Evolutionary conservation across 192 early-diverging fungal species (phyloP).

Genomic region (Coemansia sp.): DNA sequence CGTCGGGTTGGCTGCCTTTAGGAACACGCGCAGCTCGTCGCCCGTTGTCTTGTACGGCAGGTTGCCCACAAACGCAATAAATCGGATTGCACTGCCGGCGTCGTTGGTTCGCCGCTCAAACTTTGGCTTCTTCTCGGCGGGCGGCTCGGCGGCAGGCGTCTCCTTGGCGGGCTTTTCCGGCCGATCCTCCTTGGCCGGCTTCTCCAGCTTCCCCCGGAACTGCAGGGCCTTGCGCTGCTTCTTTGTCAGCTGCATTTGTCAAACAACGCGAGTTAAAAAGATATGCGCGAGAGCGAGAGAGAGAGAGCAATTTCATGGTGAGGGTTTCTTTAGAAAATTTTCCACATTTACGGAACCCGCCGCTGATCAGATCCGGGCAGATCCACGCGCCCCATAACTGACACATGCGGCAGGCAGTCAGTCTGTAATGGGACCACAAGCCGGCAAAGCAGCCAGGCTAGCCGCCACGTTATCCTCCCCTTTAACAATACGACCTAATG

Average conservation of each 20-base stretch:
- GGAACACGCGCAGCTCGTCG: constrained; percentile 58
- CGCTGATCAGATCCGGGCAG: no score
- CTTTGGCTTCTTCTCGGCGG: constrained; percentile 28
- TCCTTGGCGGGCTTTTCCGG: background rate
- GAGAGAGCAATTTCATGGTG: no score
- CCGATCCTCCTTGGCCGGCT: constrained; percentile 14
- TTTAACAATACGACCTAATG: no score
- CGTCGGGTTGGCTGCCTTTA: constrained; percentile 56
- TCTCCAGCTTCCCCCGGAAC: constrained; percentile 40
- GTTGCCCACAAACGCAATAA: constrained; percentile 63
- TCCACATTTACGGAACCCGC: no score
- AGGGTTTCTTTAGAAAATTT: no score
- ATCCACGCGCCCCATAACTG: no score
- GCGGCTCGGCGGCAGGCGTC: no score
- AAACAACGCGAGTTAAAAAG: background rate
- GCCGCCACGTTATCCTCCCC: no score
- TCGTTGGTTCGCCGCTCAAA: constrained; percentile 23
- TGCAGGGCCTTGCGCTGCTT: constrained; percentile 43
- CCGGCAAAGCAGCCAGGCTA: no score
- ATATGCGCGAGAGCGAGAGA: no score
- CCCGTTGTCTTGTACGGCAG: constrained; percentile 62
- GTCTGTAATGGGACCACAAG: no score
- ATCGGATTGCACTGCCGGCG: constrained; percentile 31
- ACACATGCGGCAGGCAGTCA: no score
- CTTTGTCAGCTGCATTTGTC: constrained; percentile 28